Base-by-base conservation (phyloP, 2,329 filamentous ascomycete species). In the Talaromyces sp. region DNA sequence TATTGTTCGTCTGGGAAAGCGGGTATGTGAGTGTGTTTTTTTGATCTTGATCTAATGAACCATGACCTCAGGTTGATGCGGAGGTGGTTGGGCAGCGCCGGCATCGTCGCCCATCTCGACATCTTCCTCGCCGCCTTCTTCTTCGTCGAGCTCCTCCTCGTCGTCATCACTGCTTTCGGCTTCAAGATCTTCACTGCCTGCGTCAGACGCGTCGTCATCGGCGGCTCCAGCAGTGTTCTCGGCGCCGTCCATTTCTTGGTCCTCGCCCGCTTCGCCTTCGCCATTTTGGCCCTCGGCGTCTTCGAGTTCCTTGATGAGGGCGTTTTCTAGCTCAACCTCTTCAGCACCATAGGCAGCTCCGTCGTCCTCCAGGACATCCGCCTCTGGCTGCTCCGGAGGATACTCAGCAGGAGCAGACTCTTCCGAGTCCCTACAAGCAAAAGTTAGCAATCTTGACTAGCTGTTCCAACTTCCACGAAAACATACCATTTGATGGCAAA, bases 401-500 rank as follows among this genome's bases (percentile, higher is more conserved):
- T 91, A 99, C 77, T 99, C 93, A 65, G 94, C 88, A 2, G 94
- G 94, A 31, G 94, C 94, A 73, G 92, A 94, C 66, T 92, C 93
- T 72, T 99, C 94, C n/a, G 91, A 94, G 73, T 99, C 94, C 92
- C 92, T 97, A 65, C 46, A 66, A 48, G 19, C 48, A 27, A n/a
- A 12, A 43, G 27, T 52, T 29, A 26, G 14, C 24, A 12, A 21
- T n/a, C 17, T 3, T 8, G 10, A 5, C 19, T 8, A 17, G 29
- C 5, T 52, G 29, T n/a, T 17, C 14, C 43, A 3, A 29, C 14
- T 54, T 21, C 10, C 12, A 46, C 24, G 7, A 55, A 57, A 48
- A 46, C 85, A 61, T 83, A 96, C 94, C 94, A 99, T 80, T 99
- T 99, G 79, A 99, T 99, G 51, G 92, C 92, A 72, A 99, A 99